Percentiles rank a stretch among this genome's conserved stretches.
Evolutionary conservation across 305 asterid species (phyloP).

Genomic region (Rubia balearica): DNA sequence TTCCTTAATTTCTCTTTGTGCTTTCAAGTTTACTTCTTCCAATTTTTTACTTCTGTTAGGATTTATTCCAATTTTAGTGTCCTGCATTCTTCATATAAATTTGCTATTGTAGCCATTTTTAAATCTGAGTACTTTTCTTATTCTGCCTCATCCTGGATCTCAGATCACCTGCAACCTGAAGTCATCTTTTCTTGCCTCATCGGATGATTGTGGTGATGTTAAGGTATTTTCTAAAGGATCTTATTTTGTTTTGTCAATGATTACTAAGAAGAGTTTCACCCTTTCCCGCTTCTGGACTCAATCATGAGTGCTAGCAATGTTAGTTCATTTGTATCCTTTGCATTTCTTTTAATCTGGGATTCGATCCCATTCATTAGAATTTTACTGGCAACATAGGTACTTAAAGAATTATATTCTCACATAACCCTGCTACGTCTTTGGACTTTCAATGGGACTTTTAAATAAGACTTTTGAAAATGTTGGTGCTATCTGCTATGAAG

Average conservation of each 20-base stretch:
- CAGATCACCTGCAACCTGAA: slow-evolving; percentile 76
- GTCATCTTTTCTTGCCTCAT: slow-evolving; percentile 81
- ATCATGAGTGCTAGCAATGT: too few relatives aligned
- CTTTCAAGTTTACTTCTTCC: neutral
- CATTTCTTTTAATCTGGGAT: neutral
- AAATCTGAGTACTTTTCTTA: neutral
- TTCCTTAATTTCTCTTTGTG: neutral
- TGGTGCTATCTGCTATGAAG: neutral
- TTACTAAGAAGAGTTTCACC: neutral
- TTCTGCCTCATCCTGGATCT: slow-evolving; percentile 14
- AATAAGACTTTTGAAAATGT: neutral
- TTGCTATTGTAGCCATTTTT: neutral
- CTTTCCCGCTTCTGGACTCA: neutral
- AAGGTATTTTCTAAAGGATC: slow-evolving; percentile 44
- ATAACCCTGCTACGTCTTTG: neutral
- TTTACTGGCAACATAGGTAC: neutral
- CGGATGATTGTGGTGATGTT: slow-evolving; percentile 89
- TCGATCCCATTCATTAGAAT: neutral
- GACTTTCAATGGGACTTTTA: neutral
- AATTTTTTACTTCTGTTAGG: neutral
- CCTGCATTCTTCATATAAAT: neutral
- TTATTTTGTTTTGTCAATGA: neutral
- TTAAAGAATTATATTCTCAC: too few relatives aligned
- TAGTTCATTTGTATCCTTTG: neutral
- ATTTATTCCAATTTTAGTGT: neutral